Percentiles rank a stretch among this genome's conserved stretches.
phyloP scores from a whole-genome alignment of 1,284 basidiomycete genomes.

The Takashimella tepidaria region DNA sequence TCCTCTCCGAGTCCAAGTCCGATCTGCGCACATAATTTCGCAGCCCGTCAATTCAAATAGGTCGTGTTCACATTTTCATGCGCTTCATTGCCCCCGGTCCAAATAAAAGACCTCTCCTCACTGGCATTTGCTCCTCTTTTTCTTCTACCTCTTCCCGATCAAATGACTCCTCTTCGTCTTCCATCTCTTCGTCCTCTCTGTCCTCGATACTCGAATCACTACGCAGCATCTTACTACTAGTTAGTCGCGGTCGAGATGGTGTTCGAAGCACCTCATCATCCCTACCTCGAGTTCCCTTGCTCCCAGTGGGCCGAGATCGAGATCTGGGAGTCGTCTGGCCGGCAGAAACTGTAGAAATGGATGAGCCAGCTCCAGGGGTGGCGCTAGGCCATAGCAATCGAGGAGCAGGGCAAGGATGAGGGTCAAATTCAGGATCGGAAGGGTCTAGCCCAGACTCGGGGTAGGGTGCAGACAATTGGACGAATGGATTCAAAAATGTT shows the following conservation, averaged over 20 bases:
- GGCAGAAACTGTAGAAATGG: too few species aligned
- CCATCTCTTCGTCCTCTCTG: conserved; percentile 8
- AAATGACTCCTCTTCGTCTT: conserved; percentile 2
- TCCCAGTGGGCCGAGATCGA: too few species aligned
- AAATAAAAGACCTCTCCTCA: conserved; percentile 28
- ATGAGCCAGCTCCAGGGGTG: not conserved
- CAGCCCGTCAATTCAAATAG: too few species aligned
- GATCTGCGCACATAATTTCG: too few species aligned
- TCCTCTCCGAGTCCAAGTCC: too few species aligned
- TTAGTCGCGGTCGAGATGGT: too few species aligned
- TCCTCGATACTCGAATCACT: too few species aligned
- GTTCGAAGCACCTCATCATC: too few species aligned
- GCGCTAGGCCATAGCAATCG: conserved; percentile 35
- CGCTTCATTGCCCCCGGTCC: conserved; percentile 1
- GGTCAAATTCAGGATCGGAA: conserved; percentile 36
- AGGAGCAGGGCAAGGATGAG: conserved; percentile 37
- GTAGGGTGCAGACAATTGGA: conserved; percentile 19
- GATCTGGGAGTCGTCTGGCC: too few species aligned
- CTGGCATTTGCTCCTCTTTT: conserved; percentile 20
- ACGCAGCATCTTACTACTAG: too few species aligned
- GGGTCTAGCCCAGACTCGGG: conserved; percentile 25
- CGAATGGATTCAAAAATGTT: conserved; percentile 41
- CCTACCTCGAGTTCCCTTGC: too few species aligned
- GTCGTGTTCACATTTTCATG: not conserved
- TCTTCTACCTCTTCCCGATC: conserved; percentile 13